Conservation (phyloP, 176 grass and related monocot genomes). For the Oryza australiensis region DNA sequence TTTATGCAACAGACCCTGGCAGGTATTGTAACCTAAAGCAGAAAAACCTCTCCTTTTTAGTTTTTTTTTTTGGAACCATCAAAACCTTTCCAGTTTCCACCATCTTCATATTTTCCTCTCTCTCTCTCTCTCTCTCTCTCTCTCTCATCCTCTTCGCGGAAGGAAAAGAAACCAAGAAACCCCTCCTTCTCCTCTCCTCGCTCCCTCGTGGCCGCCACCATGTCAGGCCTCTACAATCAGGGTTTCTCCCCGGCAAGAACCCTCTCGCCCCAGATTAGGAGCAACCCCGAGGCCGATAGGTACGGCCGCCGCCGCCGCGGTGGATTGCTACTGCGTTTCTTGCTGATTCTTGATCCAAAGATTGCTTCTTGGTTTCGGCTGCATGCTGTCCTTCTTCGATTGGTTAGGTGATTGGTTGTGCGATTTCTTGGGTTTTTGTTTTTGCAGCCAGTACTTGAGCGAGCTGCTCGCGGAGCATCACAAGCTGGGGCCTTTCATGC, state of each 20-base stretch:
- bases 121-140: background rate
- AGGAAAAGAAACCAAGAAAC: background rate
- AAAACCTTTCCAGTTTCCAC: background rate
- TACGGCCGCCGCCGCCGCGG: constrained; percentile 21
- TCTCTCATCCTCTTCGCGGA: background rate
- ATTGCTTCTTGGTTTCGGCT: constrained; percentile 16
- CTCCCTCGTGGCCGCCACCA: constrained; percentile 34
- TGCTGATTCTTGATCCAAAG: constrained; percentile 47
- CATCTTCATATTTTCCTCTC: background rate
- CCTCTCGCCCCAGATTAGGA: constrained; percentile 76
- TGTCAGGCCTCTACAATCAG: constrained; percentile 79
- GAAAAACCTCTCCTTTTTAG: background rate
- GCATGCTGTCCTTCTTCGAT: constrained; percentile 15
- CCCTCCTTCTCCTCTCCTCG: background rate
- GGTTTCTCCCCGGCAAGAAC: constrained; percentile 83
- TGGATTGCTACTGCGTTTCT: constrained; percentile 17
- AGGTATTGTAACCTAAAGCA: background rate
- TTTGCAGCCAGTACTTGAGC: constrained; percentile 73
- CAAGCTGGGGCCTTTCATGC: constrained; percentile 90
- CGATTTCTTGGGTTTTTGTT: background rate
- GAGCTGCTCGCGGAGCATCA: constrained; percentile 84
- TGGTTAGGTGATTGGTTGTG: background rate
- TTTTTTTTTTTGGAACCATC: background rate
- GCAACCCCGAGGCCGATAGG: constrained; percentile 70
- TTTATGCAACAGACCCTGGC: background rate